phyloP scores from a whole-genome alignment of 768 basidiomycete genomes.

The Leccinum obscurum region DNA sequence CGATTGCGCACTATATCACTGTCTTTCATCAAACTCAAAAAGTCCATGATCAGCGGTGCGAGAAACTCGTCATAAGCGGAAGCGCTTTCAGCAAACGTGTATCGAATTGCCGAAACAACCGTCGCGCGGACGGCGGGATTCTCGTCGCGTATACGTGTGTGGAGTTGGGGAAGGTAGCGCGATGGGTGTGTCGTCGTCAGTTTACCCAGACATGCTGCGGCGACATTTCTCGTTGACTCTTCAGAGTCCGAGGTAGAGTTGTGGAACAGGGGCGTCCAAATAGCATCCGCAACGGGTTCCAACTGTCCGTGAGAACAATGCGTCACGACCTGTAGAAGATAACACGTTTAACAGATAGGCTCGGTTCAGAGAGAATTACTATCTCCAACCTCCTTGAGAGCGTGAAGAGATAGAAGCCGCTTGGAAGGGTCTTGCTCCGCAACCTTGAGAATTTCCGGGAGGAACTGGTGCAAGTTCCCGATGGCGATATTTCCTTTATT shows the following conservation, averaged over 20 bases:
- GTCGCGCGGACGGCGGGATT: constrained; percentile 79
- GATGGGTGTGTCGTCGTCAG: constrained; percentile 89
- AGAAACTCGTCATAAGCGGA: constrained; percentile 88
- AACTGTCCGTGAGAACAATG: constrained; percentile 85
- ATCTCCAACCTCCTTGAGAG: constrained; percentile 78
- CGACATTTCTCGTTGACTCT: constrained; percentile 91
- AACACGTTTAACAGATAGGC: background rate
- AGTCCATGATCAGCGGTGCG: constrained; percentile 84
- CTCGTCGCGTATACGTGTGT: constrained; percentile 70
- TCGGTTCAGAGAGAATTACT: background rate
- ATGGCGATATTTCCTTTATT: constrained; percentile 90
- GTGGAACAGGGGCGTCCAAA: constrained; percentile 92
- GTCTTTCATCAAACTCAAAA: constrained; percentile 90
- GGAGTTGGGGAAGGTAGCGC: constrained; percentile 89
- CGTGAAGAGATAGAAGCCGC: constrained; percentile 84
- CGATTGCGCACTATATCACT: constrained; percentile 66
- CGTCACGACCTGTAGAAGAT: constrained; percentile 69
- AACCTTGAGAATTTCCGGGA: constrained; percentile 81
- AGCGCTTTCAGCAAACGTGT: constrained; percentile 85
- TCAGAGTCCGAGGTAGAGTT: constrained; percentile 82
- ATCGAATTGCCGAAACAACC: constrained; percentile 89
- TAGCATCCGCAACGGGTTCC: constrained; percentile 80
- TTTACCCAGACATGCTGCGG: constrained; percentile 95
- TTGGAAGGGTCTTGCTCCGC: constrained; percentile 74
- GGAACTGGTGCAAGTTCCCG: constrained; percentile 84